Evolutionary conservation across 768 basidiomycete genomes (phyloP), one percentile per base, ranked within the genome.

Genomic region (Rhodotorula diobovata): DNA sequence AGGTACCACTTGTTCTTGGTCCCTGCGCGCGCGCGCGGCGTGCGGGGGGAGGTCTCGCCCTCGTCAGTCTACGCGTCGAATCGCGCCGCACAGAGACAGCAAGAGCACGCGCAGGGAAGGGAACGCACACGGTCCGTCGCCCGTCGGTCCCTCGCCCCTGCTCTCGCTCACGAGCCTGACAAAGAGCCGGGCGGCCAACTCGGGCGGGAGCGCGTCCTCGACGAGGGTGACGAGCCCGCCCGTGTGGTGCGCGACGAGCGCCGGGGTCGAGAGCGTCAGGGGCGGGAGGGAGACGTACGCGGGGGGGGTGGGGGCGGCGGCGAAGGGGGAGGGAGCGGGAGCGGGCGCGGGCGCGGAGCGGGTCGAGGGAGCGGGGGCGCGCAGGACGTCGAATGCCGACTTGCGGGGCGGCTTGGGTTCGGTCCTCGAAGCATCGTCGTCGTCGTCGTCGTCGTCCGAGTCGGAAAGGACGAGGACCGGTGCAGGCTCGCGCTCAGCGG

Each of bases 161-260:
- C 62, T 69, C 62, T 76, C 74, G 35, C 28, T n/a, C 15, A 77
- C 61, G 75, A 74, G 68, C 21, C 53, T 50, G 3, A 69, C 59
- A 43, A 57, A 78, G 6, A 78, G 46, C 18, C 63, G 12, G 11
- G 53, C 62, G 11, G 77, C 76, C 6, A 77, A 51, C 20, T 72
- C 74, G 18, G 43, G 14, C 4, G 76, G 76, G 21, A 78, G 41
- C 6, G 70, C 65, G 35, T 76, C 60, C 51, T 58, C 57, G 39
- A 76, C 70, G 30, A 78, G 66, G 1, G 76, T 75, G 62, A 75
- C 71, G 16, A 75, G 68, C 18, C 72, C 72, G 25, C n/a, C 11
- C 15, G 76, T 75, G 60, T 77, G 70, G 20, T 70, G 30, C 32
- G 69, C 60, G 50, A 78, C 64, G 45, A 68, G 45, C 8, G 35